phyloP scores from a whole-genome alignment of 768 basidiomycete species.

The Nidularia pulvinata region DNA sequence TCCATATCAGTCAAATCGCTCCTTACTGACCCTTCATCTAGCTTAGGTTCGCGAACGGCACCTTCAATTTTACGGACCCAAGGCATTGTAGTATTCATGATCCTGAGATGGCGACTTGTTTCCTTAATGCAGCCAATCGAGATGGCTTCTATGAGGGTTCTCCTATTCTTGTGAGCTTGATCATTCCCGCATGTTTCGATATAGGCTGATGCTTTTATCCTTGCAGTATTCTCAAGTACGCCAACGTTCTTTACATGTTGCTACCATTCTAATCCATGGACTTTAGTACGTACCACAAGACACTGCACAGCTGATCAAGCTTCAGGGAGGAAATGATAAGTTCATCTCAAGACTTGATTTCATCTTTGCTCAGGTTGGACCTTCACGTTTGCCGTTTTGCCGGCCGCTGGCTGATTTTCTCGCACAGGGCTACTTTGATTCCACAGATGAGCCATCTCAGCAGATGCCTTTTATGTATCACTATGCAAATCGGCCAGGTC shows the following conservation, averaged over 20 bases:
- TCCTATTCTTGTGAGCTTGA: slow-evolving; percentile 51
- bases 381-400: background rate
- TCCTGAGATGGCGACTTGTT: slow-evolving; percentile 56
- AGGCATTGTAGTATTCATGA: slow-evolving; percentile 68
- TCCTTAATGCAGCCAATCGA: slow-evolving; percentile 49
- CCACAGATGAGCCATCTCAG: slow-evolving; percentile 64
- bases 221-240: slow-evolving; percentile 56
- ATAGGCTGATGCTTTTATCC: background rate
- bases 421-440: slow-evolving; percentile 55
- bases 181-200: background rate
- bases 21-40: slow-evolving; percentile 12
- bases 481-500: slow-evolving; percentile 59
- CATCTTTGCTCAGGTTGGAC: slow-evolving; percentile 49
- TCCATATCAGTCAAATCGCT: background rate
- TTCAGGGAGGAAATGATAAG: slow-evolving; percentile 56
- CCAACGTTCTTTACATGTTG: background rate
- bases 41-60: slow-evolving; percentile 56
- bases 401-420: background rate
- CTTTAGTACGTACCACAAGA: slow-evolving; percentile 64
- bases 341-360: slow-evolving; percentile 58
- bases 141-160: slow-evolving; percentile 72
- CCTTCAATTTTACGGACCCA: slow-evolving; percentile 65
- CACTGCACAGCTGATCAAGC: slow-evolving; percentile 56
- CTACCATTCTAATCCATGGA: background rate
- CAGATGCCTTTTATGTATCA: slow-evolving; percentile 75